Evolutionary conservation across 2,329 filamentous ascomycete species (phyloP).

Genomic region (Emmonsia crescens): DNA sequence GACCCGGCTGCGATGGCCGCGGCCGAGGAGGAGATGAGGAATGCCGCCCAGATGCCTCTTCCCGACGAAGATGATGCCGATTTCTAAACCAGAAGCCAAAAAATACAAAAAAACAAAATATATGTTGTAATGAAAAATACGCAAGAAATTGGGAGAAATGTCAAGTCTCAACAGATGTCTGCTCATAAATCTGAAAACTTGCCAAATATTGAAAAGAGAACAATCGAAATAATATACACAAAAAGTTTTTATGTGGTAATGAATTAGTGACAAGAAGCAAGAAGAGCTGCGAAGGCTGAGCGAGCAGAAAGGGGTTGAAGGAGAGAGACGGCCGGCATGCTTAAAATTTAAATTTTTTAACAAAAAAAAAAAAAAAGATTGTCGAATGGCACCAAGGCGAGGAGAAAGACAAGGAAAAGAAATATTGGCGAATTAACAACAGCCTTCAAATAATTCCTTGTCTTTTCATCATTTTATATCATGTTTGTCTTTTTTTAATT

Average conservation of each 20-base stretch:
- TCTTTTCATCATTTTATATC: neutral
- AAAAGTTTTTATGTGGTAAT: constrained; percentile 2
- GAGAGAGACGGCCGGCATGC: too few species aligned
- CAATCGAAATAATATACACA: neutral
- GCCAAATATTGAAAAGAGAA: neutral
- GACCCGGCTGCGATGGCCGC: constrained; percentile 69
- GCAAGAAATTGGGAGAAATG: neutral
- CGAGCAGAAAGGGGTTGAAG: neutral
- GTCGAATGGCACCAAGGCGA: neutral
- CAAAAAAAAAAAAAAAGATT: neutral
- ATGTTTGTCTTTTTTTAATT: neutral
- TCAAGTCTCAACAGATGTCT: neutral
- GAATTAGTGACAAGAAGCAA: neutral
- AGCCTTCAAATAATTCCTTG: neutral
- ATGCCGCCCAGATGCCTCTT: constrained; percentile 70
- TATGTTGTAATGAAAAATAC: constrained; percentile 2
- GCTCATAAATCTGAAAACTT: neutral
- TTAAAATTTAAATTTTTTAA: too few species aligned
- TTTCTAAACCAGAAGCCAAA: constrained; percentile 26
- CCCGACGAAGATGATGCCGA: constrained; percentile 84
- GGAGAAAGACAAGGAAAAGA: neutral
- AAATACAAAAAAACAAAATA: too few species aligned
- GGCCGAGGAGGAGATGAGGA: constrained; percentile 82
- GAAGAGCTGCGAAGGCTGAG: neutral
- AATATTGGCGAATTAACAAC: neutral